Evolutionary conservation across 257 asterid genomes (phyloP).

Genomic region (Solanum gracilifrons): DNA sequence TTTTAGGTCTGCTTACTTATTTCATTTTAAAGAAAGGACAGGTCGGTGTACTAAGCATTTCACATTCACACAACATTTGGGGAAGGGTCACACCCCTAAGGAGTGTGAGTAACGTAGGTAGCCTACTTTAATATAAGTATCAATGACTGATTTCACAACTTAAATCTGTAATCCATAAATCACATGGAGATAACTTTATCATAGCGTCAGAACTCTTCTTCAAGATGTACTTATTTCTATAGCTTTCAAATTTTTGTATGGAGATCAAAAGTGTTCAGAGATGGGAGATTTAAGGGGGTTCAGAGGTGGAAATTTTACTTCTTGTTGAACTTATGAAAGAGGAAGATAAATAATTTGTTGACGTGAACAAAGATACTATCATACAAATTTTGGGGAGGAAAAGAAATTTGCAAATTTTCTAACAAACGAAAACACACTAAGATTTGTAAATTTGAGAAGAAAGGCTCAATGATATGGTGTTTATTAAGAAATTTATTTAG

Average conservation of each 20-base stretch:
- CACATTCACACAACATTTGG: background rate
- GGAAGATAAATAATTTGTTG: background rate
- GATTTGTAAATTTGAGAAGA: background rate
- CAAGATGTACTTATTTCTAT: background rate
- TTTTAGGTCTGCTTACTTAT: background rate
- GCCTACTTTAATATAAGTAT: background rate
- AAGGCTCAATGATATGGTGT: background rate
- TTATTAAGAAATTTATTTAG: background rate
- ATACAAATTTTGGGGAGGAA: background rate
- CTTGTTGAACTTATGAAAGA: background rate
- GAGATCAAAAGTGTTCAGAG: background rate
- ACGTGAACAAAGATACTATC: background rate
- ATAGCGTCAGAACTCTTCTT: background rate
- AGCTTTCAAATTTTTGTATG: background rate
- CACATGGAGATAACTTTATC: background rate
- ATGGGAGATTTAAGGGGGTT: background rate
- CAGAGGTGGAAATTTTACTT: background rate
- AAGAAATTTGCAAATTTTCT: background rate
- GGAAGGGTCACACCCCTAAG: background rate
- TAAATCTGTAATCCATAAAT: background rate
- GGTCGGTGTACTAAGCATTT: background rate
- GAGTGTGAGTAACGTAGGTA: background rate
- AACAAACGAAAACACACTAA: background rate
- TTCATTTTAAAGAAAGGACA: background rate
- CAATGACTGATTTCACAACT: background rate